These are phyloP conservation scores for Hyaloscypha hepaticicola DNA, from an alignment of 495 filamentous ascomycete species.

Conservation along the genomic window DNA sequence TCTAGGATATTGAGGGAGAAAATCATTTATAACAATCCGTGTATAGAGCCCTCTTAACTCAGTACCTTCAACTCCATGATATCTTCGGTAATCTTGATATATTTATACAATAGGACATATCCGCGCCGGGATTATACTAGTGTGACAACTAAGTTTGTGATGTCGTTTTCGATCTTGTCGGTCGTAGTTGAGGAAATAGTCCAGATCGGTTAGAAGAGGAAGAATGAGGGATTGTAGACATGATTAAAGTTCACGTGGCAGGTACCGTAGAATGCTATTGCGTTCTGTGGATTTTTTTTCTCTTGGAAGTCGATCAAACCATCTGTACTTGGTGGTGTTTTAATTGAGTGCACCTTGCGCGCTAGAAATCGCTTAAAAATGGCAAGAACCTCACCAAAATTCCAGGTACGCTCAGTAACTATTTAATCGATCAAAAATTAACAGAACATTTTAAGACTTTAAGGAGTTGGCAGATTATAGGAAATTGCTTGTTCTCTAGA, in stretches of 20 bases:
- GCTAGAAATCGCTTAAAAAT: no score
- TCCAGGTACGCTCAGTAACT: no score
- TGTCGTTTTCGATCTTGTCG: slow-evolving; percentile 22
- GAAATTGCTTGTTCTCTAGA: no score
- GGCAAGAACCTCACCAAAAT: no score
- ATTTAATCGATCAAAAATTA: no score
- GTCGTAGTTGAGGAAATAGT: slow-evolving; percentile 23
- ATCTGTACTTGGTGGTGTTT: slow-evolving; percentile 7
- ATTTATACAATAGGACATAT: slow-evolving; percentile 22
- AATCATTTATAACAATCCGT: slow-evolving; percentile 16
- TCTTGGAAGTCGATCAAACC: slow-evolving; percentile 23
- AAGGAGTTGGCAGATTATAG: no score
- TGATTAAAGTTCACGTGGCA: slow-evolving; percentile 23
- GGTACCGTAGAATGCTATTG: slow-evolving; percentile 21
- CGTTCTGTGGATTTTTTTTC: slow-evolving; percentile 20
- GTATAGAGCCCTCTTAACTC: slow-evolving; percentile 15
- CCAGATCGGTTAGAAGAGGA: slow-evolving; percentile 21
- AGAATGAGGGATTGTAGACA: slow-evolving; percentile 22
- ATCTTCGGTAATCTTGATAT: slow-evolving; percentile 23
- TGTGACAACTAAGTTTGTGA: slow-evolving; percentile 17
- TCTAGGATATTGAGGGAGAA: slow-evolving; percentile 22
- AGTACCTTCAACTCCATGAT: slow-evolving; percentile 21
- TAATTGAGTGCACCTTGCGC: no score
- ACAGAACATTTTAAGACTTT: no score
- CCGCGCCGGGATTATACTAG: slow-evolving; percentile 14